These are phyloP conservation scores for Acrodontium crateriforme DNA, from an alignment of 2,329 filamentous ascomycete species.

Conservation along the genomic window DNA sequence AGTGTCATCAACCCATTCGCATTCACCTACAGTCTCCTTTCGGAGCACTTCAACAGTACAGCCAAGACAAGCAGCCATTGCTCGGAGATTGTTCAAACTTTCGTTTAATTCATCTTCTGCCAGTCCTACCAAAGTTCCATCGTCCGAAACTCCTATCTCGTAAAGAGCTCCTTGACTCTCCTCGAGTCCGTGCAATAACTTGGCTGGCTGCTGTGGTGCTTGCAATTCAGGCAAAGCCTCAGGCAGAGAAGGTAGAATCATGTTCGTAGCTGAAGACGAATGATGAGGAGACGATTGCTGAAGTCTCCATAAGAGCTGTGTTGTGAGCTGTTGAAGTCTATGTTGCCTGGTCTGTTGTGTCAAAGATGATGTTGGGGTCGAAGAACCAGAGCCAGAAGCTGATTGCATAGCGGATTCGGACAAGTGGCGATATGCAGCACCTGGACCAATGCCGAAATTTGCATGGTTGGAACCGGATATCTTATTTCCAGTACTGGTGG, in stretches of 20 bases:
- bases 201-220: constrained; percentile 37
- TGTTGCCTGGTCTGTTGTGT: constrained; percentile 64
- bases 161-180: constrained; percentile 89
- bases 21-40: constrained; percentile 72
- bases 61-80: constrained; percentile 87
- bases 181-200: constrained; percentile 61
- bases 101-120: constrained; percentile 86
- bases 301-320: constrained; percentile 84
- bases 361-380: constrained; percentile 20
- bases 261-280: constrained; percentile 59
- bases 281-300: constrained; percentile 92
- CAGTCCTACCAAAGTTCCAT: constrained; percentile 79
- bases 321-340: constrained; percentile 80
- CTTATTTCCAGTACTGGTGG: constrained; percentile 46
- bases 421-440: constrained; percentile 14
- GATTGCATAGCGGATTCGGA: constrained; percentile 14
- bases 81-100: constrained; percentile 67
- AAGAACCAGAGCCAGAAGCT: constrained; percentile 6
- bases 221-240: constrained; percentile 50
- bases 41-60: constrained; percentile 72
- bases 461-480: constrained; percentile 50
- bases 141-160: constrained; percentile 91
- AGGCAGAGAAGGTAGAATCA: constrained; percentile 62
- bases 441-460: constrained; percentile 36
- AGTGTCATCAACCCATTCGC: constrained; percentile 51